Conservation (phyloP, 2,329 filamentous ascomycete species). For the Emergomyces orientalis region DNA sequence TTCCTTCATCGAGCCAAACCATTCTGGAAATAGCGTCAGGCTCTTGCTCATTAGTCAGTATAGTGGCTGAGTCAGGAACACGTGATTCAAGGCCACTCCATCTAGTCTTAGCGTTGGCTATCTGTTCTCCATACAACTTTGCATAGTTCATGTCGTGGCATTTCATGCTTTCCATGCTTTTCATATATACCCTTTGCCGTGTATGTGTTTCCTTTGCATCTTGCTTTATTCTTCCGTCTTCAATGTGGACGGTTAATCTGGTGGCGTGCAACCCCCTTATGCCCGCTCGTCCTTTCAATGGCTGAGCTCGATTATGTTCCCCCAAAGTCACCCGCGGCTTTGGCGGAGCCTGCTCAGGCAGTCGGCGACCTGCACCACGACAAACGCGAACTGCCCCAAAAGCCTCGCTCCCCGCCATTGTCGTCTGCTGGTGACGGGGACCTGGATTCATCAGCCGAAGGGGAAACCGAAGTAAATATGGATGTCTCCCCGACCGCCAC, state of each 20-base stretch:
- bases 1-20: not conserved
- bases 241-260: slow-evolving; percentile 23
- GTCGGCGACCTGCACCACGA: not conserved
- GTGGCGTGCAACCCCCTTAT: slow-evolving; percentile 23
- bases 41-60: not conserved
- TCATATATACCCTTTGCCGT: slow-evolving; percentile 17
- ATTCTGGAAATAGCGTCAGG: not conserved
- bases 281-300: slow-evolving; percentile 34
- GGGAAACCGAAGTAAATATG: not conserved
- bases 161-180: not conserved
- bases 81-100: not conserved
- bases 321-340: slow-evolving; percentile 4
- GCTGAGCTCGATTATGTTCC: slow-evolving; percentile 28
- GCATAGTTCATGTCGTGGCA: not conserved
- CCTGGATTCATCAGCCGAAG: too few species aligned
- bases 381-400: not conserved
- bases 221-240: slow-evolving; percentile 11
- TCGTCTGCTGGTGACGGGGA: not conserved
- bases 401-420: not conserved
- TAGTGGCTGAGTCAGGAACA: not conserved
- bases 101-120: not conserved
- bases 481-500: not conserved
- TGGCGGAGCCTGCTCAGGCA: not conserved
- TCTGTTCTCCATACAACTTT: not conserved
- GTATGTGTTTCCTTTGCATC: slow-evolving; percentile 1